Evolutionary conservation across 345 rosid genomes (phyloP).

Genomic region (Theobroma cacao): DNA sequence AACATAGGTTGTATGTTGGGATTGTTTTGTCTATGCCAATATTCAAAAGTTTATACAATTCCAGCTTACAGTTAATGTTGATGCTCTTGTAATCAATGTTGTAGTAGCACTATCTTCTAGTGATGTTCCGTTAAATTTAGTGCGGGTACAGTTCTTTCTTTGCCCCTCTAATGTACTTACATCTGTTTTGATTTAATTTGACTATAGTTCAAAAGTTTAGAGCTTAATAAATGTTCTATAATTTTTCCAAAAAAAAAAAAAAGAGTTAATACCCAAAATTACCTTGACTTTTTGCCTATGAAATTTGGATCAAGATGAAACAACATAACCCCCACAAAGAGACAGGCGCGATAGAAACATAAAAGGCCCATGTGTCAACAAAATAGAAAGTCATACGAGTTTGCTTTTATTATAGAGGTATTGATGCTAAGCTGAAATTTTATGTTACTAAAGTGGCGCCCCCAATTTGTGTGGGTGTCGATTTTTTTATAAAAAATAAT

Average conservation of each 20-base stretch:
- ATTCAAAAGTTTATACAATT: constrained; percentile 97
- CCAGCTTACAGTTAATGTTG: constrained; percentile 94
- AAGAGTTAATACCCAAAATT: background rate
- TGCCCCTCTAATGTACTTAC: background rate
- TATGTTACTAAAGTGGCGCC: no score
- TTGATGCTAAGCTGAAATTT: no score
- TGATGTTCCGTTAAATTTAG: constrained; percentile 87
- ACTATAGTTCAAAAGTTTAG: constrained; percentile 1
- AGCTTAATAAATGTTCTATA: background rate
- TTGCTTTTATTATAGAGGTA: no score
- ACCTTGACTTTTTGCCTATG: background rate
- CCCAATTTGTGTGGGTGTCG: no score
- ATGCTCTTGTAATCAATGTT: constrained; percentile 88
- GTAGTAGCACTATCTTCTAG: constrained; percentile 89
- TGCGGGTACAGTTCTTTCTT: constrained; percentile 55
- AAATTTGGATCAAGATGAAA: no score
- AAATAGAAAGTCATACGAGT: no score
- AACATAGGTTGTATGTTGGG: constrained; percentile 95
- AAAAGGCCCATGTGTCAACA: no score
- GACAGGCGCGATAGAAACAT: no score
- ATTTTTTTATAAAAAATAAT: no score
- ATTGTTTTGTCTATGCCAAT: constrained; percentile 95
- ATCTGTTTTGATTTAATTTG: background rate
- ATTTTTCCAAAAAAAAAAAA: background rate
- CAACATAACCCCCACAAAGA: no score